phyloP scores from a whole-genome alignment of 2,329 filamentous ascomycete species.

The Ambrosiella cleistominuta region DNA sequence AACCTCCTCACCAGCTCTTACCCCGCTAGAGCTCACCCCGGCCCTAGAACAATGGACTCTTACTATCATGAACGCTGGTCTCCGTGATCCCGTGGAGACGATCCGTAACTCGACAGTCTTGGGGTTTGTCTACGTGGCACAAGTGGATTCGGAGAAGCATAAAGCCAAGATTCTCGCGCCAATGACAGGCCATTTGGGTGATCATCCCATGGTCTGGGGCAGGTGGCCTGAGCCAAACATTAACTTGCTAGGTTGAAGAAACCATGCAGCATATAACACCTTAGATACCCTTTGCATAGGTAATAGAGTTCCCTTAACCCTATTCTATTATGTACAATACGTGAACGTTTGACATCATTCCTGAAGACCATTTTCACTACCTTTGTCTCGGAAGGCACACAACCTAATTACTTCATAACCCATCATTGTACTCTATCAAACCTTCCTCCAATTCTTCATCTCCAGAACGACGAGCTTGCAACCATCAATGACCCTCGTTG shows the following conservation, averaged over 20 bases:
- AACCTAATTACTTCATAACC: no score
- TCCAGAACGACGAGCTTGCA: no score
- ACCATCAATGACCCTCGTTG: no score
- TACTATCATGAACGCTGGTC: slow-evolving; percentile 63
- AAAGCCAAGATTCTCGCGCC: slow-evolving; percentile 71
- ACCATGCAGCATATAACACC: not conserved
- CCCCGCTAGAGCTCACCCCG: slow-evolving; percentile 46
- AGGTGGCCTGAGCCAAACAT: slow-evolving; percentile 74
- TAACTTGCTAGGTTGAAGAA: slow-evolving; percentile 44
- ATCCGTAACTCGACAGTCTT: slow-evolving; percentile 70
- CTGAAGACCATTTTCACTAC: no score
- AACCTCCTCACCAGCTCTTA: slow-evolving; percentile 29
- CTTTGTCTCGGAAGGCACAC: no score
- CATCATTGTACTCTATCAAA: no score
- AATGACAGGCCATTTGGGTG: slow-evolving; percentile 62
- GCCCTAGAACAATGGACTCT: slow-evolving; percentile 66
- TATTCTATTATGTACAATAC: no score
- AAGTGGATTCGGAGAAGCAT: slow-evolving; percentile 71
- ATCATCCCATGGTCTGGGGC: slow-evolving; percentile 66
- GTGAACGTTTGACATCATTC: no score
- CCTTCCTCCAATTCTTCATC: no score
- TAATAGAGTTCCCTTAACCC: not conserved
- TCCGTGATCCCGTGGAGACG: slow-evolving; percentile 49
- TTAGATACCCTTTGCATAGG: not conserved
- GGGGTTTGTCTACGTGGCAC: slow-evolving; percentile 84